phyloP scores from a whole-genome alignment of 2,329 filamentous ascomycete species.

The Curvularia verruculosa region DNA sequence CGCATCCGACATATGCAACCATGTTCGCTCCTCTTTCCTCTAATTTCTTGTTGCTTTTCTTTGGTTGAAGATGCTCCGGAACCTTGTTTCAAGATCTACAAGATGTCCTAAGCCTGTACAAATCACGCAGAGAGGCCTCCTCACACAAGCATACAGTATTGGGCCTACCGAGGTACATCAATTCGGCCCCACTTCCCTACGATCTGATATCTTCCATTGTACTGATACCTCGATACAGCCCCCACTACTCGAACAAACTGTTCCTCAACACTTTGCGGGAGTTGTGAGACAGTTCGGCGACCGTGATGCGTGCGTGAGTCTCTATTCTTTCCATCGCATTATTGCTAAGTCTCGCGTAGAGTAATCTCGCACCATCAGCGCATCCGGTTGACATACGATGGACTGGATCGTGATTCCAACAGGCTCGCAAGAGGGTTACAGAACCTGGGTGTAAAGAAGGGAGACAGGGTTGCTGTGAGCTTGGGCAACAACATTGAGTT shows the following conservation, averaged over 20 bases:
- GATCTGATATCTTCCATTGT: background rate
- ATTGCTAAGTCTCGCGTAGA: conserved; percentile 40
- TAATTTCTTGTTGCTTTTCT: conserved; percentile 20
- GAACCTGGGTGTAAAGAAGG: conserved; percentile 75
- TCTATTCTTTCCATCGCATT: background rate
- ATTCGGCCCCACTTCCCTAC: conserved; percentile 3
- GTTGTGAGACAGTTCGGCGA: conserved; percentile 71
- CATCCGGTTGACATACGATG: conserved; percentile 71
- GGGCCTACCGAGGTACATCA: conserved; percentile 43
- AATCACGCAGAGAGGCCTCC: conserved; percentile 31
- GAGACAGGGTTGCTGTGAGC: conserved; percentile 83
- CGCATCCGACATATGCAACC: background rate
- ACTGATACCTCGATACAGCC: conserved; percentile 56
- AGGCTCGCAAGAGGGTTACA: conserved; percentile 72
- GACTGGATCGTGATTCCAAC: conserved; percentile 78
- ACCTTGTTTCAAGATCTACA: conserved; percentile 29
- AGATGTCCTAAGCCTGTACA: conserved; percentile 5
- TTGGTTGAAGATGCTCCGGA: conserved; percentile 37
- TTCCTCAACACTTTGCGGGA: conserved; percentile 73
- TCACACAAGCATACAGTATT: conserved; percentile 41
- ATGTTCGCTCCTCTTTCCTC: conserved; percentile 1
- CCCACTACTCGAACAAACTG: conserved; percentile 68
- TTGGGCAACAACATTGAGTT: conserved; percentile 86
- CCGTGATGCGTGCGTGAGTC: conserved; percentile 59
- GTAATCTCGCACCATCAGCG: conserved; percentile 68